Base-by-base conservation (phyloP, 1,284 basidiomycete genomes). In the Boletus semigastroideus region DNA sequence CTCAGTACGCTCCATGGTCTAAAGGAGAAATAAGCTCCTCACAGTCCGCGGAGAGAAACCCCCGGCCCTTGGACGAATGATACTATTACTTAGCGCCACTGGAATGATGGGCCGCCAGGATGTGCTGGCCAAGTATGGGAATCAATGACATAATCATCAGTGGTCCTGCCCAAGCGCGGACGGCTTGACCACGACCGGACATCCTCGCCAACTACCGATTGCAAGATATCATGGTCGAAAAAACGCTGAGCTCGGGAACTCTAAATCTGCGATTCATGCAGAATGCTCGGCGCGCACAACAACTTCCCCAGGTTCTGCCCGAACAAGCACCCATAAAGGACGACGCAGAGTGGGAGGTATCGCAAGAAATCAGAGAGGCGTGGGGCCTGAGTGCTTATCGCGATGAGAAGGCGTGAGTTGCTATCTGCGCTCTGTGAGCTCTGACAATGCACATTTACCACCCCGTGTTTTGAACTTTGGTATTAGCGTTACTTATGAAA, bases 241-340 rank as follows among this genome's bases (percentile, higher is more conserved):
- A 84, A 68, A 74, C 76, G 1, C 74, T 89, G 45, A 89, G 87
- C 67, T 79, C 75, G 39, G 78, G 83, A 22, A 88, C 86, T 0
- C 74, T 90, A 14, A 79, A 79, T 60, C 75, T 90, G 37, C 78
- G 80, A 6, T 90, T 90, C 64, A 90, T 90, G 87, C 86, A 87
- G 69, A 87, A 86, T 73, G 83, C 84, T 0, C 77, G 79, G 4
- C 75, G 79, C 7, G 73, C 77, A 14, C 80, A 85, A 55, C 73
- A 82, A 31, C 65, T 79, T 25, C 72, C 78, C 9, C 74, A 75
- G 52, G 74, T 78, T 6, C 74, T 81, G 55, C 67, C 77, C 1
- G 78, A 82, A 42, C 75, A 78, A 51, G 80, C 82, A 2, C 75
- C 76, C 59, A 73, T 84, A n/a, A 76, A 78, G 59, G 86, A 87